Conservation (phyloP, 805 yeast species). For the Suhomyces canberraensis region DNA sequence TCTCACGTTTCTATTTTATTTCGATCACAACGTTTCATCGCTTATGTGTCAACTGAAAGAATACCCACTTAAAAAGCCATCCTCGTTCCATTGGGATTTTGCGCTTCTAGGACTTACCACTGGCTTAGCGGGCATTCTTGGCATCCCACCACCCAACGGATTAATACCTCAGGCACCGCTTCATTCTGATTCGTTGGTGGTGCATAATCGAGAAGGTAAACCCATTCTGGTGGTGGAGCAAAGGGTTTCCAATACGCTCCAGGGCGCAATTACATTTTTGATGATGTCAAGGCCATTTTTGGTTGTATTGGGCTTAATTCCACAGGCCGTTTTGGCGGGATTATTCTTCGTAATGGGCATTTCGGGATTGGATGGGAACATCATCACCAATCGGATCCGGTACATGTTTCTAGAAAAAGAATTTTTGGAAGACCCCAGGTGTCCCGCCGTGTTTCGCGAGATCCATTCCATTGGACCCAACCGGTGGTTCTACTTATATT, state of each 20-base stretch:
- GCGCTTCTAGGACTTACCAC: constrained; percentile 81
- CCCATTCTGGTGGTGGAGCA: constrained; percentile 78
- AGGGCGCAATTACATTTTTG: constrained; percentile 79
- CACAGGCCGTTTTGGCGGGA: constrained; percentile 92
- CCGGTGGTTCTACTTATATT: constrained; percentile 55
- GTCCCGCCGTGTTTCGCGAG: constrained; percentile 33
- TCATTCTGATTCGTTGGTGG: constrained; percentile 76
- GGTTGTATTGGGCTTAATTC: constrained; percentile 75
- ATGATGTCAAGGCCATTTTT: constrained; percentile 89
- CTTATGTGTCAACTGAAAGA: constrained; percentile 85
- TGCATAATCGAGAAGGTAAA: constrained; percentile 40
- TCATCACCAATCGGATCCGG: constrained; percentile 57
- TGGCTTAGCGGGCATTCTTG: constrained; percentile 80
- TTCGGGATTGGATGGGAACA: constrained; percentile 68
- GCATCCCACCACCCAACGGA: constrained; percentile 96
- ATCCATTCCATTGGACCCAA: constrained; percentile 25
- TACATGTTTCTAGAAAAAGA: constrained; percentile 59
- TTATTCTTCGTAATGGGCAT: constrained; percentile 92
- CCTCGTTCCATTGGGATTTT: constrained; percentile 92
- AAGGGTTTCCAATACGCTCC: constrained; percentile 76
- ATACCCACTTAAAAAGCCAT: constrained; percentile 79
- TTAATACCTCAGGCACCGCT: constrained; percentile 96
- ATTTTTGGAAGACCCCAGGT: constrained; percentile 35
- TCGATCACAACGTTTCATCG: constrained; percentile 94
- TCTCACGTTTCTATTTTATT: constrained; percentile 80